These are phyloP conservation scores for Wickerhamomyces queroliae DNA, from an alignment of 805 yeast species.

Conservation along the genomic window DNA sequence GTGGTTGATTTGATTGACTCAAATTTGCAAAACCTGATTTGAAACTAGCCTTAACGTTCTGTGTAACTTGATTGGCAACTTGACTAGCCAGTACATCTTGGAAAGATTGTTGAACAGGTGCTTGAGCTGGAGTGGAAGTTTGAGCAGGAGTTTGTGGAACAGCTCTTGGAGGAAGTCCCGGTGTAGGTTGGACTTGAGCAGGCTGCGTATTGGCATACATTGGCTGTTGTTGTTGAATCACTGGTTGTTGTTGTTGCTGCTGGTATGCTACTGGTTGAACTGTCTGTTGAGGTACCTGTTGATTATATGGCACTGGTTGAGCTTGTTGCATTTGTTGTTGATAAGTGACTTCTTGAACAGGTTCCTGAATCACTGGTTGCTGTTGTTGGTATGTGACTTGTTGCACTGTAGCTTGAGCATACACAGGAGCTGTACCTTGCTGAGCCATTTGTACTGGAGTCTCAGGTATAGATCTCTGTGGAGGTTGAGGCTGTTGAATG, in stretches of 20 bases:
- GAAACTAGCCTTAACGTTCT: too few relatives aligned
- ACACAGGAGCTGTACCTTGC: too few relatives aligned
- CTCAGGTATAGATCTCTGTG: neutral
- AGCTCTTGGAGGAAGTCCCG: slow-evolving; percentile 1
- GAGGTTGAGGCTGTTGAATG: neutral
- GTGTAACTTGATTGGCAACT: too few relatives aligned
- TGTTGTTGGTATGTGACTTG: neutral
- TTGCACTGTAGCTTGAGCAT: too few relatives aligned
- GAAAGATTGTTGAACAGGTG: too few relatives aligned
- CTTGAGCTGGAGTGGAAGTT: slow-evolving; percentile 3
- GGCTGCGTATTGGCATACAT: slow-evolving; percentile 9
- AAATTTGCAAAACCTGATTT: too few relatives aligned
- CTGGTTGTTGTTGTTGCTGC: slow-evolving; percentile 1
- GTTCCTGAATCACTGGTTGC: slow-evolving; percentile 1
- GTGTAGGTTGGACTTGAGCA: slow-evolving; percentile 3
- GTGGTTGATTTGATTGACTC: too few relatives aligned
- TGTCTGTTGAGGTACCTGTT: slow-evolving; percentile 1
- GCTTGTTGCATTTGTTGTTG: slow-evolving; percentile 9
- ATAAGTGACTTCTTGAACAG: slow-evolving; percentile 8
- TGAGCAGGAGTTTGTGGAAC: slow-evolving; percentile 5
- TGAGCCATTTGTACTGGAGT: too few relatives aligned
- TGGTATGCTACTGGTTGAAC: neutral
- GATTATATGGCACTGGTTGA: slow-evolving; percentile 2
- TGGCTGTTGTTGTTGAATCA: slow-evolving; percentile 3
- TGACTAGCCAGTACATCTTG: too few relatives aligned